phyloP scores from a whole-genome alignment of 1,284 basidiomycete genomes.

The Porogramme epimiltina region DNA sequence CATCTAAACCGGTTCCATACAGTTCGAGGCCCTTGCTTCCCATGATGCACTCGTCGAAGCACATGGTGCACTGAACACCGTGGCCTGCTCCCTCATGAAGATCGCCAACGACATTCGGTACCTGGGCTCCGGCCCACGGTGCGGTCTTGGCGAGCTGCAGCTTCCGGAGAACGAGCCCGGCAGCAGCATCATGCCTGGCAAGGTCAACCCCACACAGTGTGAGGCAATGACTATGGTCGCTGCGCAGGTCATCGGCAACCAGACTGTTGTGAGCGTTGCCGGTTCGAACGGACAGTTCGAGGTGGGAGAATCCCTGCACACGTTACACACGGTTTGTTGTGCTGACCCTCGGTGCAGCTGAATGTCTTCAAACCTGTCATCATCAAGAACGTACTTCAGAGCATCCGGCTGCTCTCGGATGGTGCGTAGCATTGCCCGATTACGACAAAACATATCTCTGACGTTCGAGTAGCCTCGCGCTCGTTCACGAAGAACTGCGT shows the following conservation, averaged over 20 bases:
- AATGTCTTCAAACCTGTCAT: constrained; percentile 99
- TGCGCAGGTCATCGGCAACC: constrained; percentile 98
- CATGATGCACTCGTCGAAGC: constrained; percentile 98
- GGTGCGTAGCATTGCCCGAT: constrained; percentile 47
- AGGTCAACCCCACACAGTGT: constrained; percentile 99
- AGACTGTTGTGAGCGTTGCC: constrained; percentile 91
- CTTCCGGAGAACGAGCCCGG: constrained; percentile 99
- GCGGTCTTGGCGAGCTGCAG: constrained; percentile 93
- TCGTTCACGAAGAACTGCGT: constrained; percentile 98
- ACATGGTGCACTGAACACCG: constrained; percentile 93
- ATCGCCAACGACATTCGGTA: constrained; percentile 99
- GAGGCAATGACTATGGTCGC: constrained; percentile 99
- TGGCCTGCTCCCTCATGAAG: constrained; percentile 98
- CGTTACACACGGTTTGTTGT: neutral
- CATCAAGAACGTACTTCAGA: constrained; percentile 96
- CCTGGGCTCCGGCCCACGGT: constrained; percentile 96
- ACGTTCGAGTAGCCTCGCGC: constrained; percentile 59
- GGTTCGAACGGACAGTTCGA: constrained; percentile 98
- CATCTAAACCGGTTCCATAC: constrained; percentile 9
- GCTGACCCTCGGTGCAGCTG: constrained; percentile 51
- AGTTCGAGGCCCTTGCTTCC: constrained; percentile 96
- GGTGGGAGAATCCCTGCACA: constrained; percentile 41
- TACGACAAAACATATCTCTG: neutral
- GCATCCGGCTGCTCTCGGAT: constrained; percentile 92
- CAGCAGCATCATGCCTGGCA: constrained; percentile 99